Conservation (phyloP, 1,139 yeast species). For the Suhomyces yuchorum region DNA sequence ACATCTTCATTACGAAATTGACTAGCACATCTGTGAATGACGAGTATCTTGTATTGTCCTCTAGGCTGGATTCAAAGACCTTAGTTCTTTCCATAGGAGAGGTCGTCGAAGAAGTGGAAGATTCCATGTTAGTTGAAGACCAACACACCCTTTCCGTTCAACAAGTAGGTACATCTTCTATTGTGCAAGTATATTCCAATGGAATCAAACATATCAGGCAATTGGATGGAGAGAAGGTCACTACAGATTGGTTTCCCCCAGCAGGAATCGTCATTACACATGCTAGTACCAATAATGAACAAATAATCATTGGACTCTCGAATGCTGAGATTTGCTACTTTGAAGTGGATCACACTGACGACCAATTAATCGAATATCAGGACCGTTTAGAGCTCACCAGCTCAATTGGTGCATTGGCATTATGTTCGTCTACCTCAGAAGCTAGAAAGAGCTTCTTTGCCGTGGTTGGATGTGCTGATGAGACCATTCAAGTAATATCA, state of each 20-base stretch:
- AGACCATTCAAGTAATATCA: constrained; percentile 69
- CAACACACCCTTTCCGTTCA: constrained; percentile 70
- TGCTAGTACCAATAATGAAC: constrained; percentile 66
- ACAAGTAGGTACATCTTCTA: constrained; percentile 64
- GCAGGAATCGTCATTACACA: constrained; percentile 65
- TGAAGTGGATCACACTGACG: constrained; percentile 66
- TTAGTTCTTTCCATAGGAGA: constrained; percentile 78
- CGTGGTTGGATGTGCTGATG: constrained; percentile 72
- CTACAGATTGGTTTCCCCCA: constrained; percentile 81
- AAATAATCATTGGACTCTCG: constrained; percentile 70
- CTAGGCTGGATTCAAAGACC: constrained; percentile 58
- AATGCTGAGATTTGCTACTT: constrained; percentile 80
- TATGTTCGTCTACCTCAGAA: constrained; percentile 50
- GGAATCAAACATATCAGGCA: constrained; percentile 70
- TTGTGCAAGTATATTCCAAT: constrained; percentile 71
- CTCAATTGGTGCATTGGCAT: constrained; percentile 53
- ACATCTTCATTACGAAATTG: constrained; percentile 61
- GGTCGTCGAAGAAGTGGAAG: constrained; percentile 72
- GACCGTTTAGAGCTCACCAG: constrained; percentile 58
- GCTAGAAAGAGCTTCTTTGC: constrained; percentile 56
- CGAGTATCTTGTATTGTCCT: constrained; percentile 67
- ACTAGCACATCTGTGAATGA: constrained; percentile 51
- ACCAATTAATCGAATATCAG: constrained; percentile 70
- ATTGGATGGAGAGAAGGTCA: constrained; percentile 13
- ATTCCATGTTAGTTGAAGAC: constrained; percentile 58